phyloP scores from a whole-genome alignment of 2,329 filamentous ascomycete genomes.

The Didymella exigua region DNA sequence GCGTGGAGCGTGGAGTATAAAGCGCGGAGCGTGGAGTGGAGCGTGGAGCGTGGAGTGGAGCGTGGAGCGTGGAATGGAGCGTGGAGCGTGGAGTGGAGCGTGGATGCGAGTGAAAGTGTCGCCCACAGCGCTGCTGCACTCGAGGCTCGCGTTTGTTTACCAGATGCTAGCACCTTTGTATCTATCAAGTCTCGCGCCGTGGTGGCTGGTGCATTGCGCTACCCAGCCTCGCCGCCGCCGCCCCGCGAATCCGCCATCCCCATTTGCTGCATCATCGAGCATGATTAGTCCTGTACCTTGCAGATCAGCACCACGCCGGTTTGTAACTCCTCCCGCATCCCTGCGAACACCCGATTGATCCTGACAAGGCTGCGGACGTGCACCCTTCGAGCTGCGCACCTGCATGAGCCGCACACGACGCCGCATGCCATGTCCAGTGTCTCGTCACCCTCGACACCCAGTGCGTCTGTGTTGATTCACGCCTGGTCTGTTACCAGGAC shows the following conservation, averaged over 20 bases:
- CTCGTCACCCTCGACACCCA: constrained; percentile 2
- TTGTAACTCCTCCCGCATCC: background rate
- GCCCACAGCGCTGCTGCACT: background rate
- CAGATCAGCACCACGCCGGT: constrained; percentile 7
- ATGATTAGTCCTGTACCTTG: constrained; percentile 8
- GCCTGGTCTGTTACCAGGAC: background rate
- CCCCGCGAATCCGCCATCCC: constrained; percentile 7
- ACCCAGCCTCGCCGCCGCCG: constrained; percentile 14
- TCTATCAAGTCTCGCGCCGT: constrained; percentile 7
- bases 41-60: background rate
- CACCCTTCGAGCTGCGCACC: background rate
- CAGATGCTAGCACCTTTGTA: background rate
- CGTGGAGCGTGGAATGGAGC: background rate
- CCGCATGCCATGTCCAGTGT: background rate
- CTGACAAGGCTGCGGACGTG: background rate
- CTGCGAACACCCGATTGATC: constrained; percentile 3
- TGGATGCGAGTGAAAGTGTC: background rate
- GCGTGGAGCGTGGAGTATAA: background rate
- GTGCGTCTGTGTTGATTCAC: background rate
- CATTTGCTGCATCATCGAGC: background rate
- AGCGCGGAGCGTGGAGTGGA: background rate
- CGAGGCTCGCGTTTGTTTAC: constrained; percentile 7
- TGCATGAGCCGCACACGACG: constrained; percentile 8
- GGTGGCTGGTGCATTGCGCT: constrained; percentile 13
- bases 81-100: background rate